Percentiles rank a stretch among this genome's conserved stretches.
Conservation (phyloP, 148 eudicot species). For the Vaccinium darrowii region DNA sequence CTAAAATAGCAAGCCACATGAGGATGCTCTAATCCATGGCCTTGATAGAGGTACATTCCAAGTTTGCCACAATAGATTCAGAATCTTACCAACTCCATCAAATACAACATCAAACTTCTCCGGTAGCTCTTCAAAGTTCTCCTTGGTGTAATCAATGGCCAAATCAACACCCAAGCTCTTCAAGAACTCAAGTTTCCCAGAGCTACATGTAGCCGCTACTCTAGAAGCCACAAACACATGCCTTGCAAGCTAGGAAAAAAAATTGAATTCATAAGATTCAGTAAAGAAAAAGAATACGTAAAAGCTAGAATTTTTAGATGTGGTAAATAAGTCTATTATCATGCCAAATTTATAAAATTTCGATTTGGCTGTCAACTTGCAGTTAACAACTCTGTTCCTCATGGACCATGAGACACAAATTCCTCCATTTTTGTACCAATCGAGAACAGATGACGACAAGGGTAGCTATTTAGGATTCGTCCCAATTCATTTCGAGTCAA, state of each 20-base stretch:
- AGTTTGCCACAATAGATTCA: not conserved
- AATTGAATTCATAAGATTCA: not conserved
- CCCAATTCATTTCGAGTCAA: too few relatives aligned
- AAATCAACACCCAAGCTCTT: constrained; percentile 84
- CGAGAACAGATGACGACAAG: too few relatives aligned
- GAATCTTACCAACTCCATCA: constrained; percentile 77
- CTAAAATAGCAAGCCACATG: too few relatives aligned
- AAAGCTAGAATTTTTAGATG: not conserved
- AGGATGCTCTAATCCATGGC: not conserved
- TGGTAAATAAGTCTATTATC: not conserved
- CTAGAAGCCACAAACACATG: constrained; percentile 89
- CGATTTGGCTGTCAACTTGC: too few relatives aligned
- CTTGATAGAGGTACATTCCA: not conserved
- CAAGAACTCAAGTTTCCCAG: constrained; percentile 74
- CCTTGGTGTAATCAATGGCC: constrained; percentile 83
- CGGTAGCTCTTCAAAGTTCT: constrained; percentile 74
- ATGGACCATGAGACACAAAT: too few relatives aligned
- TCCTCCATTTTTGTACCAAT: too few relatives aligned
- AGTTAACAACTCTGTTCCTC: too few relatives aligned
- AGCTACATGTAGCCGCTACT: constrained; percentile 93
- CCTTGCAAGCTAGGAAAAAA: constrained; percentile 58
- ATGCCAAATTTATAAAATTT: too few relatives aligned
- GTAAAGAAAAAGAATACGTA: not conserved
- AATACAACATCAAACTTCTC: constrained; percentile 93
- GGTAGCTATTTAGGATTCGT: too few relatives aligned